These are phyloP conservation scores for Carpinus viminea DNA, from an alignment of 306 rosid species.

Conservation along the genomic window DNA sequence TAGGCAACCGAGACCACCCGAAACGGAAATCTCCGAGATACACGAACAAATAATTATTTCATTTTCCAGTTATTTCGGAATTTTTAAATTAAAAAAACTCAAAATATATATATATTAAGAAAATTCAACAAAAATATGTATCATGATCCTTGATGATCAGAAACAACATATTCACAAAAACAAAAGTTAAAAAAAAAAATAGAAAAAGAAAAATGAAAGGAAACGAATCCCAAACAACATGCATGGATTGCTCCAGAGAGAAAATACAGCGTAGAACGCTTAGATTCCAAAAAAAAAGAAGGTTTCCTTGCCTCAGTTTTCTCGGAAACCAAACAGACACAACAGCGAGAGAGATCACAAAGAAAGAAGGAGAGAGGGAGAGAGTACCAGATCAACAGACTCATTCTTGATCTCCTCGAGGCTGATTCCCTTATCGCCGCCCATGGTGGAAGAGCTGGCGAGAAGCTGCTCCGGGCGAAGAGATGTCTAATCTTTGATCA, in stretches of 20 bases:
- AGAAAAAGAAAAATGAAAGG: background rate
- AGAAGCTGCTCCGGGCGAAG: background rate
- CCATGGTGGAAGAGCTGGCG: conserved; percentile 38
- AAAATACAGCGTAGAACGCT: background rate
- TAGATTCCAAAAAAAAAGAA: background rate
- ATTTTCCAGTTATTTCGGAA: background rate
- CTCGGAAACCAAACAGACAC: conserved; percentile 25
- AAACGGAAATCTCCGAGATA: no score
- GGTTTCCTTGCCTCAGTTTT: background rate
- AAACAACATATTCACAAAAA: background rate
- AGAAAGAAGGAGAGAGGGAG: background rate
- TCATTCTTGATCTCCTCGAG: conserved; percentile 93
- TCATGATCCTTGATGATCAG: background rate
- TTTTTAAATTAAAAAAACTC: background rate
- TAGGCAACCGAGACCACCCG: background rate
- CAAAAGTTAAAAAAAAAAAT: background rate
- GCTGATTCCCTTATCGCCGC: conserved; percentile 53
- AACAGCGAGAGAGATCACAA: background rate
- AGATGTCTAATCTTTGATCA: background rate
- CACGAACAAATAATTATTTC: no score
- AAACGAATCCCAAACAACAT: background rate
- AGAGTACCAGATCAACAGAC: conserved; percentile 79
- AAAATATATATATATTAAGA: background rate
- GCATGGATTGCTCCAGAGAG: background rate
- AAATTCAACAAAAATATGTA: no score